Percentiles rank a stretch among this genome's conserved stretches.
Conservation (phyloP, 192 early-diverging fungal genomes). For the Podila horticola region DNA sequence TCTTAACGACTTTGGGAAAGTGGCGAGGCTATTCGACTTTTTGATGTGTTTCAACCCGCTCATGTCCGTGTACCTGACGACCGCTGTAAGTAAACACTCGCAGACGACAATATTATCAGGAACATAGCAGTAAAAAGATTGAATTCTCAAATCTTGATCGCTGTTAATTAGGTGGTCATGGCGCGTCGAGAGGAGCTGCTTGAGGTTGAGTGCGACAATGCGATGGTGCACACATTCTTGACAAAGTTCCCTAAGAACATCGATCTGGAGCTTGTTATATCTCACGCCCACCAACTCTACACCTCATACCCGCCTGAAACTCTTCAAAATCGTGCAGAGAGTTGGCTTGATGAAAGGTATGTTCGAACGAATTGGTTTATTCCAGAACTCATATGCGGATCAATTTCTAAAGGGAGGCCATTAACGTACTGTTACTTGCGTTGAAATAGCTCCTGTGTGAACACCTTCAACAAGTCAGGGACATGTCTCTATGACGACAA, state of each 20-base stretch:
- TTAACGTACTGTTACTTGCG: not conserved
- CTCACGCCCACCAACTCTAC: constrained; percentile 50
- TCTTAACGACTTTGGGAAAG: constrained; percentile 50
- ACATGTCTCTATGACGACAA: constrained; percentile 22
- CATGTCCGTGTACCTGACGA: constrained; percentile 59
- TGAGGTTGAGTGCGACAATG: constrained; percentile 52
- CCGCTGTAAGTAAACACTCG: constrained; percentile 32
- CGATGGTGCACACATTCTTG: constrained; percentile 59
- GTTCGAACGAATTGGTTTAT: not conserved
- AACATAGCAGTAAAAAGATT: not conserved
- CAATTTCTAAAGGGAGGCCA: not conserved
- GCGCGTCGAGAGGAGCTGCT: constrained; percentile 54
- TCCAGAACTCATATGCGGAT: not conserved
- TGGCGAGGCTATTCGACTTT: constrained; percentile 62
- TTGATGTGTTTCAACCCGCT: constrained; percentile 61
- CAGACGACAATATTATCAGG: not conserved
- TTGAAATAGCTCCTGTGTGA: constrained; percentile 29
- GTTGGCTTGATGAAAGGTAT: constrained; percentile 55
- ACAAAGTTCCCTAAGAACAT: constrained; percentile 61
- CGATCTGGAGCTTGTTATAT: constrained; percentile 53
- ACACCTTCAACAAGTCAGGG: constrained; percentile 26
- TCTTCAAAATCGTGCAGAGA: constrained; percentile 49
- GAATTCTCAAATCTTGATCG: not conserved
- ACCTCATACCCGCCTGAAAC: constrained; percentile 33
- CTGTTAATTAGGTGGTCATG: constrained; percentile 57